Evolutionary conservation across 2,329 filamentous ascomycete species (phyloP).

Genomic region (Lachnellula hyalina): DNA sequence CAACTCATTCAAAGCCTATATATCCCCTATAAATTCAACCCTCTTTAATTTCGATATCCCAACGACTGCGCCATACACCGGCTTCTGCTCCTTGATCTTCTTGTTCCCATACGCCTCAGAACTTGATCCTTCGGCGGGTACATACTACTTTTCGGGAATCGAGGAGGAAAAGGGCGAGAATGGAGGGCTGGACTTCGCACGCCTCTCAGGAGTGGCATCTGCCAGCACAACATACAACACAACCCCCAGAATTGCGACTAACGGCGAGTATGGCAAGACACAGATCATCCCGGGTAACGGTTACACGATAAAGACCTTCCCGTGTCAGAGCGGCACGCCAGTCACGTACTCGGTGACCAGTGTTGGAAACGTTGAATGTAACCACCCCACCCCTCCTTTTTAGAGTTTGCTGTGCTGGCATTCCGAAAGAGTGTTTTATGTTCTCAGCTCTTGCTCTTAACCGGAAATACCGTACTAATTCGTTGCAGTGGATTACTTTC

Average conservation of each 20-base stretch:
- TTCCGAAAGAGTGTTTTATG: no score
- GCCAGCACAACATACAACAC: slow-evolving; percentile 14
- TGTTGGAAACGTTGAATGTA: slow-evolving; percentile 17
- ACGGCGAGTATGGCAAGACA: slow-evolving; percentile 22
- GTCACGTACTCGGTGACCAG: slow-evolving; percentile 17
- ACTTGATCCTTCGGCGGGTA: slow-evolving; percentile 14
- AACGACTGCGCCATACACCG: slow-evolving; percentile 12
- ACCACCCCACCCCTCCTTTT: no score
- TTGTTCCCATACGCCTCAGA: slow-evolving; percentile 26
- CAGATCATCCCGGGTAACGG: slow-evolving; percentile 27
- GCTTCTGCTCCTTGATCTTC: slow-evolving; percentile 28
- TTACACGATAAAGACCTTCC: slow-evolving; percentile 26
- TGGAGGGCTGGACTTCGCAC: slow-evolving; percentile 26
- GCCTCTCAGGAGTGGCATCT: slow-evolving; percentile 16
- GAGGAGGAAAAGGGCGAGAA: slow-evolving; percentile 23
- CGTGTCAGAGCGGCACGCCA: slow-evolving; percentile 18
- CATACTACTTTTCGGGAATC: slow-evolving; percentile 25
- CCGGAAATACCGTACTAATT: no score
- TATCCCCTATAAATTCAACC: slow-evolving; percentile 24
- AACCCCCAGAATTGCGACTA: slow-evolving; percentile 17
- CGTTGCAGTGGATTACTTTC: slow-evolving; percentile 22
- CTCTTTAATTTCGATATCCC: slow-evolving; percentile 30
- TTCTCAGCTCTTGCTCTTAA: no score
- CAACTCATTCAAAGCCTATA: slow-evolving; percentile 19
- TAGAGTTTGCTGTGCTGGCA: no score